These are phyloP conservation scores for Hanseniaspora osmophila DNA, from an alignment of 805 yeast genomes.

Conservation along the genomic window DNA sequence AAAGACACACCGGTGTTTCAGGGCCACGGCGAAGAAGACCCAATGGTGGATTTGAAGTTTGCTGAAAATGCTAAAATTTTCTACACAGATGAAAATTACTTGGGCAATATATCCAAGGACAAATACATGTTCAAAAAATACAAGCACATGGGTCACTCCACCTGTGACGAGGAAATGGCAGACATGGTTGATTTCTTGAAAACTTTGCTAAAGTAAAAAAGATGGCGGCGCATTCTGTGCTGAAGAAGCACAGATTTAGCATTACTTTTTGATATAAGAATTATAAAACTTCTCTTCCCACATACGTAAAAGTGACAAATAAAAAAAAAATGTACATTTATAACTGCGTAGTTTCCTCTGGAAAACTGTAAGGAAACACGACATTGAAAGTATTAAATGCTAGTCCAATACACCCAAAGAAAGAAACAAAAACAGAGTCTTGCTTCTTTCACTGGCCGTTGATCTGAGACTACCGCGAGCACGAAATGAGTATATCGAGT, in stretches of 20 bases:
- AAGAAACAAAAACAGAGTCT: constrained; percentile 2
- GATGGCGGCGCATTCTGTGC: too few relatives aligned
- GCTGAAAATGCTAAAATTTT: constrained; percentile 30
- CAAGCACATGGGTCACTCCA: constrained; percentile 52
- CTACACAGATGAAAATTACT: constrained; percentile 20
- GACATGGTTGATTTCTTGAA: constrained; percentile 37
- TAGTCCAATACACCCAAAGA: constrained; percentile 34
- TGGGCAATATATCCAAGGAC: constrained; percentile 14
- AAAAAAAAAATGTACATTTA: constrained; percentile 51
- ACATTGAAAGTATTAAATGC: constrained; percentile 34
- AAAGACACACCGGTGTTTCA: constrained; percentile 63
- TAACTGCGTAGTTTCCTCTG: constrained; percentile 55
- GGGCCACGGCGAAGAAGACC: constrained; percentile 78
- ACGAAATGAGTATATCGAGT: constrained; percentile 33
- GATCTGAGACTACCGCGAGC: constrained; percentile 91
- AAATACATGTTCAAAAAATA: constrained; percentile 41
- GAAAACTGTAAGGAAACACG: constrained; percentile 22
- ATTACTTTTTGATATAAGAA: too few relatives aligned
- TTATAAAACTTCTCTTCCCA: too few relatives aligned
- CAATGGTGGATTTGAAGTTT: constrained; percentile 32
- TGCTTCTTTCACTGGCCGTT: constrained; percentile 18
- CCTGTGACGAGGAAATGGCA: constrained; percentile 49
- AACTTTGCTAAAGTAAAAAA: constrained; percentile 7
- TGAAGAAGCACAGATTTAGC: too few relatives aligned
- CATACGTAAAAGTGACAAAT: neutral